Evolutionary conservation across 441 rosid genomes (phyloP).

Genomic region (Jatropha multifida): DNA sequence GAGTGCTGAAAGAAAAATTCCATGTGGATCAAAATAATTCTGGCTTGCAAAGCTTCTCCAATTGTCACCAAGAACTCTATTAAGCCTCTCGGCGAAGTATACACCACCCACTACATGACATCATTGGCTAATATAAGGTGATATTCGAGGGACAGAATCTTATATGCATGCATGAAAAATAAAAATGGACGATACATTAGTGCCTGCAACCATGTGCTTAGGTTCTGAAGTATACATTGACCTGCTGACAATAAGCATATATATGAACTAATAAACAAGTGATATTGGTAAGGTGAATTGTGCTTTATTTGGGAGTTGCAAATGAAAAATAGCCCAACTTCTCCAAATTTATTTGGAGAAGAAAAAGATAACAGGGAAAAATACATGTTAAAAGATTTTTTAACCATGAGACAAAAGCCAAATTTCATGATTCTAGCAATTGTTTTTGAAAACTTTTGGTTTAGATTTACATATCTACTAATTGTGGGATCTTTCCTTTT

Average conservation of each 20-base stretch:
- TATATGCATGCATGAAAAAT: not conserved
- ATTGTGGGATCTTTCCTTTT: not conserved
- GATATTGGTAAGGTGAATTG: not conserved
- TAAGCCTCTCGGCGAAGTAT: conserved; percentile 85
- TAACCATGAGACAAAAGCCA: not conserved
- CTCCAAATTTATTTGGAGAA: not conserved
- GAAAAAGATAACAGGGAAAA: not conserved
- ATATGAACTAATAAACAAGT: not conserved
- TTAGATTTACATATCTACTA: not conserved
- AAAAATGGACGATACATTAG: not conserved
- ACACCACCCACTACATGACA: conserved; percentile 74
- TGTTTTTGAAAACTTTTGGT: not conserved
- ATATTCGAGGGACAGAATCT: not conserved
- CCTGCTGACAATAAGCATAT: not conserved
- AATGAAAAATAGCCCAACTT: conserved; percentile 1
- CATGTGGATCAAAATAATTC: conserved; percentile 85
- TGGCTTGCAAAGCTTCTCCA: conserved; percentile 88
- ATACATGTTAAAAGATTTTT: not conserved
- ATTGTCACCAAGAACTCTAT: conserved; percentile 52
- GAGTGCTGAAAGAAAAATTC: conserved; percentile 73
- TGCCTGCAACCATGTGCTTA: not conserved
- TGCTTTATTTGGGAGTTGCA: not conserved
- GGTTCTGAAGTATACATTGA: not conserved
- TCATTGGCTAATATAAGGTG: conserved; percentile 10
- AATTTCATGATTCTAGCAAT: not conserved